Percentiles rank a stretch among this genome's conserved stretches.
Conservation (phyloP, 352 stramenopile genomes). For the Phytophthora macrochlamydospora region DNA sequence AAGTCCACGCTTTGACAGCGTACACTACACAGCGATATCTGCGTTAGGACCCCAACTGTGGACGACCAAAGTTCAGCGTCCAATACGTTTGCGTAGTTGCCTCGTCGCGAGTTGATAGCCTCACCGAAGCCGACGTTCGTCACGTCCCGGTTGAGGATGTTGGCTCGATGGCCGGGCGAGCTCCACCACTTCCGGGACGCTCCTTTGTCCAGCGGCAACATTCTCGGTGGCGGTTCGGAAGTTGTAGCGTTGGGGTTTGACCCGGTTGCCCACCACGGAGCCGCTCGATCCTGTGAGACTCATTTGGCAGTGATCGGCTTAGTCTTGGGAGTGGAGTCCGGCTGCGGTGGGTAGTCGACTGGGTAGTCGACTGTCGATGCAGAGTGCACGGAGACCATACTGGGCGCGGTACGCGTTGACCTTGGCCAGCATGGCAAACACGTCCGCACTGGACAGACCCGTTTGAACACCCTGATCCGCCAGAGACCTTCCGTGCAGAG, state of each 20-base stretch:
- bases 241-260: constrained; percentile 37
- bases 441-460: no score
- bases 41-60: not conserved
- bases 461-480: no score
- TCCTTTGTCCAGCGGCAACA: constrained; percentile 50
- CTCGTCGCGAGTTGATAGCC: constrained; percentile 31
- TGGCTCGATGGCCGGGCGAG: constrained; percentile 48
- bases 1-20: not conserved
- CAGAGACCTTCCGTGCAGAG: no score
- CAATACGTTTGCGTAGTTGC: constrained; percentile 34
- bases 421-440: constrained; percentile 39
- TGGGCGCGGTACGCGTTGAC: constrained; percentile 58
- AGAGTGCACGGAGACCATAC: constrained; percentile 39
- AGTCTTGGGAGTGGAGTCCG: constrained; percentile 47
- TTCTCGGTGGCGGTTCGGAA: constrained; percentile 48
- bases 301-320: constrained; percentile 50
- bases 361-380: constrained; percentile 49
- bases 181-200: constrained; percentile 52
- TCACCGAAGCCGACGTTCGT: constrained; percentile 41
- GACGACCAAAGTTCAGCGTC: constrained; percentile 42
- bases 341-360: constrained; percentile 47
- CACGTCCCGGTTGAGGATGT: constrained; percentile 42
- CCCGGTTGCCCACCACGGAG: constrained; percentile 34
- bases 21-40: not conserved
- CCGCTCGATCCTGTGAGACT: constrained; percentile 49